A percentile compares a stretch with the other conserved stretches of the same genome.
Evolutionary conservation across 768 basidiomycete genomes (phyloP).

Genomic region (Amanita phalloides): DNA sequence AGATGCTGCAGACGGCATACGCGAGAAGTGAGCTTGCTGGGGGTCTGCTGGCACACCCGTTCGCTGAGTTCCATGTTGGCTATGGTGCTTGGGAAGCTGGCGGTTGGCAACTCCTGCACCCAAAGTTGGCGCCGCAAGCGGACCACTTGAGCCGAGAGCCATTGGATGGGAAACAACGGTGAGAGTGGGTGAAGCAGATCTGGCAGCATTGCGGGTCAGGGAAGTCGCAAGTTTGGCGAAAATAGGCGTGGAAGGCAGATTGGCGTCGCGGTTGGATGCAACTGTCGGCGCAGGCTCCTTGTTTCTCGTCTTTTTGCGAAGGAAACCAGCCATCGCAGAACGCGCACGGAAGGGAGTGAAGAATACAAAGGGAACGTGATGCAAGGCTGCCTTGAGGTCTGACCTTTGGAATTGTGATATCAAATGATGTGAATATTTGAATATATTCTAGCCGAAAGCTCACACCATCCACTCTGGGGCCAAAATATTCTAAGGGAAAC

Average conservation of each 20-base stretch:
- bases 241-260: slow-evolving; percentile 25
- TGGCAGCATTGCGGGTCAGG: neutral
- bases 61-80: neutral
- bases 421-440: no score
- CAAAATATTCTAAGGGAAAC: no score
- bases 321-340: slow-evolving; percentile 40
- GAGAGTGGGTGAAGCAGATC: no score
- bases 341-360: neutral
- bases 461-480: neutral
- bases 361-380: neutral
- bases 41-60: neutral
- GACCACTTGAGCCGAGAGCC: slow-evolving; percentile 9
- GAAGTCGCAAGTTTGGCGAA: slow-evolving; percentile 25
- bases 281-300: slow-evolving; percentile 12
- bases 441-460: no score
- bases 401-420: neutral
- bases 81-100: neutral
- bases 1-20: neutral
- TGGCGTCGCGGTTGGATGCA: neutral
- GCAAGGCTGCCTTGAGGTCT: slow-evolving; percentile 3
- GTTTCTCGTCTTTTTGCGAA: slow-evolving; percentile 39
- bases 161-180: slow-evolving; percentile 23
- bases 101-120: neutral
- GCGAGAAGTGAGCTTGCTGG: neutral
- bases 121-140: neutral